Base-by-base conservation (phyloP, 441 rosid species). In the Bocquillonia castaneifolia region DNA sequence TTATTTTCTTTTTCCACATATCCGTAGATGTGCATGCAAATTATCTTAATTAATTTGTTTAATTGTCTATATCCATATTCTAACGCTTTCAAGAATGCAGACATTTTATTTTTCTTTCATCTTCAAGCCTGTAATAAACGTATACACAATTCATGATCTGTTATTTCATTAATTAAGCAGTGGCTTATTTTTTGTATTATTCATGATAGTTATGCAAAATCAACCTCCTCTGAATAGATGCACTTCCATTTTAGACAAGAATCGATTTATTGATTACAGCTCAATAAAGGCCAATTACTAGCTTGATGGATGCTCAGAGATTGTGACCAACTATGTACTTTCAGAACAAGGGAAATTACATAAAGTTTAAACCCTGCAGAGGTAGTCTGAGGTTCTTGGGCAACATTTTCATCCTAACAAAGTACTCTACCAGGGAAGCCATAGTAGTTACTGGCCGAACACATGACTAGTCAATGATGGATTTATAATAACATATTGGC, bases 391-490 rank as follows among this genome's bases (percentile, higher is more conserved):
- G 54, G 62, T 56, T 37, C 45, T 29, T 20, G 63, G 29, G 36
- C 20, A 28, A 13, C 12, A 6, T 12, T 36, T 50, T 61, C 12
- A 55, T 47, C 55, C 12, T 26, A 36, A 23, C 10, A 26, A 29
- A 63, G 17, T 61, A 20, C 3, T 15, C 22, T 20, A 20, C 10
- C 13, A 42, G 66, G 37, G 40, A 51, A 53, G 17, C 17, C 8
- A 0, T 36, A 55, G n/a, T 48, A 40, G 42, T 65, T 72, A 18
- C 52, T 39, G 44, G 31, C 50, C 52, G n/a, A 37, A 50, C 26
- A 26, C 23, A 2, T 39, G 14, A 44, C 54, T 32, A 12, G 45
- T 22, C 25, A 28, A n/a, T 61, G 6, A 56, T 6, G 18, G 20
- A 22, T 29, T 62, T n/a, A 9, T 17, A 3, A 18, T 10, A 45